phyloP scores from a whole-genome alignment of 2,329 filamentous ascomycete species.

The Trichoderma aggressivum region DNA sequence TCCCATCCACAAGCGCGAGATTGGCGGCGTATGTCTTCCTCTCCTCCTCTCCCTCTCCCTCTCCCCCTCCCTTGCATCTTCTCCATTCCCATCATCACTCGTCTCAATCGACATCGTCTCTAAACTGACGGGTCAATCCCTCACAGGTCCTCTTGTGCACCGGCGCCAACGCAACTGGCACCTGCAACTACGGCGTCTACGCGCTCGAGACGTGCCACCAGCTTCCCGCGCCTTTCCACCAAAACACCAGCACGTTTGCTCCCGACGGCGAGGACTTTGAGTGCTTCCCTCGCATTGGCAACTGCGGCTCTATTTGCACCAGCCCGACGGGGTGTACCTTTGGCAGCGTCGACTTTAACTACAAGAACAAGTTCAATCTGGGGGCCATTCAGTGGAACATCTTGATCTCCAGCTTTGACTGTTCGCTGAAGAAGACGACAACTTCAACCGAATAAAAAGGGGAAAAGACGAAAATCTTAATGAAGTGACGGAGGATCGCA shows the following conservation, averaged over 20 bases:
- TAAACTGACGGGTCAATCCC: neutral
- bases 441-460: neutral
- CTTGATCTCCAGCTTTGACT: slow-evolving; percentile 37
- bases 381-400: slow-evolving; percentile 44
- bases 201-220: slow-evolving; percentile 43
- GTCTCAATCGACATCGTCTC: neutral
- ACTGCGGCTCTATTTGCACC: slow-evolving; percentile 44
- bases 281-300: slow-evolving; percentile 44
- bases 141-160: slow-evolving; percentile 48
- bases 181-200: slow-evolving; percentile 44
- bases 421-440: slow-evolving; percentile 17
- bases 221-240: slow-evolving; percentile 38
- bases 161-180: slow-evolving; percentile 47
- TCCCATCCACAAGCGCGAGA: slow-evolving; percentile 39
- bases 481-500: neutral
- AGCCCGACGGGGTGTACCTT: slow-evolving; percentile 53
- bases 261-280: slow-evolving; percentile 48
- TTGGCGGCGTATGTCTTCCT: slow-evolving; percentile 45
- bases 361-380: slow-evolving; percentile 47
- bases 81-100: neutral
- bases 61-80: neutral
- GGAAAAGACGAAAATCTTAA: neutral
- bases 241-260: slow-evolving; percentile 48
- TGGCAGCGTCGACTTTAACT: slow-evolving; percentile 45
- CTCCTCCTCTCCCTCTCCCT: neutral